Percentiles rank a stretch among this genome's conserved stretches.
Conservation (phyloP, 768 basidiomycete genomes). For the Boletus reticuloceps region DNA sequence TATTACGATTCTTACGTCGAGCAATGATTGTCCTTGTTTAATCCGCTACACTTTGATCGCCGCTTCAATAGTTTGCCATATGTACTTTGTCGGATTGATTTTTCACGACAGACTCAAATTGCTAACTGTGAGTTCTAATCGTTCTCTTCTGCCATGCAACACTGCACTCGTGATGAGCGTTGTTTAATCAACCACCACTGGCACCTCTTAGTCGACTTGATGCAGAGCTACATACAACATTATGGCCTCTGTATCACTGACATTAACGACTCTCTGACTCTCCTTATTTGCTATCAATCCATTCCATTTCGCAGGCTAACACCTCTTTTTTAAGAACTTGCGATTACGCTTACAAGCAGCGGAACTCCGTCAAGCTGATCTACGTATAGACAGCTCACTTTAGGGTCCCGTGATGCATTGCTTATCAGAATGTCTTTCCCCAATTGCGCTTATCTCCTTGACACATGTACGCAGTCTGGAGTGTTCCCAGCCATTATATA, state of each 20-base stretch:
- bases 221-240: slow-evolving; percentile 27
- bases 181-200: slow-evolving; percentile 68
- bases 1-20: too few relatives aligned
- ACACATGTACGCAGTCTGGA: not conserved
- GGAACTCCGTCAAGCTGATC: too few relatives aligned
- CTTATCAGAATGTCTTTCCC: too few relatives aligned
- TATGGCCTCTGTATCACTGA: slow-evolving; percentile 60
- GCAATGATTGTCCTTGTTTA: too few relatives aligned
- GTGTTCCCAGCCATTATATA: slow-evolving; percentile 10
- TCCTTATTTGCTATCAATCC: not conserved
- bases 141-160: not conserved
- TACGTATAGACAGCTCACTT: too few relatives aligned
- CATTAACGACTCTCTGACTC: slow-evolving; percentile 66
- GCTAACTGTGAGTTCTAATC: slow-evolving; percentile 14
- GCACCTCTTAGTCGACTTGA: slow-evolving; percentile 93
- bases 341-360: too few relatives aligned
- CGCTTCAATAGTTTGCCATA: not conserved
- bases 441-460: slow-evolving; percentile 9
- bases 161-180: slow-evolving; percentile 67
- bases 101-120: too few relatives aligned
- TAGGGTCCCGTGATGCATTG: not conserved
- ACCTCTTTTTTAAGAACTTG: too few relatives aligned
- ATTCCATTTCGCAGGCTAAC: too few relatives aligned
- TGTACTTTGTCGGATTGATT: too few relatives aligned
- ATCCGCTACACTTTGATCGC: not conserved